phyloP scores from a whole-genome alignment of 768 basidiomycete species.

The Xerocomellus amylosporus region DNA sequence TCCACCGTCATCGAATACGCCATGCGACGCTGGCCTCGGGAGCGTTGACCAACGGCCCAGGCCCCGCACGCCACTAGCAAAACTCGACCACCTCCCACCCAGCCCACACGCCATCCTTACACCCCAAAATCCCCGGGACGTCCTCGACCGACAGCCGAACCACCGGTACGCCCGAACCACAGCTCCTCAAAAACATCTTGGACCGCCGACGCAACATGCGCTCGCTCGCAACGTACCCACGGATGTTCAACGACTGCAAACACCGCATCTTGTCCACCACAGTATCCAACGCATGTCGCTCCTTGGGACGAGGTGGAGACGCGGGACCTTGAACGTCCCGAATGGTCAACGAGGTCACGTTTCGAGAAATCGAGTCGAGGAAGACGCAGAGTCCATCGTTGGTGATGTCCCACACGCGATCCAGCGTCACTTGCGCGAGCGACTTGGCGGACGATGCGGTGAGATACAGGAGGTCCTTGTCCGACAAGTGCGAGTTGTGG shows the following conservation, averaged over 20 bases:
- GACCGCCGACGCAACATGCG: background rate
- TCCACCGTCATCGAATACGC: too few species aligned
- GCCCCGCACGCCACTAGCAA: too few species aligned
- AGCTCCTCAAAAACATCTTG: background rate
- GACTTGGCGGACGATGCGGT: background rate
- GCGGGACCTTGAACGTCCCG: background rate
- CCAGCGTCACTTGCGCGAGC: background rate
- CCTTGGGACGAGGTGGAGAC: too few species aligned
- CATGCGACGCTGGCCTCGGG: too few species aligned
- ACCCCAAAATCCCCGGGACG: background rate
- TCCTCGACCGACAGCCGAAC: too few species aligned
- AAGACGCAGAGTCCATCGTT: background rate
- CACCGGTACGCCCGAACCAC: background rate
- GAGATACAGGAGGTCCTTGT: conserved; percentile 1
- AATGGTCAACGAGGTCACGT: background rate
- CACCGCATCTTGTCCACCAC: conserved; percentile 1
- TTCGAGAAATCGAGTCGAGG: background rate
- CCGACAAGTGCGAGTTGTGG: background rate
- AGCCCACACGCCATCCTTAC: background rate
- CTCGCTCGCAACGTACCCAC: background rate
- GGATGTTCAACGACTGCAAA: background rate
- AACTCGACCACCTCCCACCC: background rate
- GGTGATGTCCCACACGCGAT: background rate
- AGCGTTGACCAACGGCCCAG: too few species aligned
- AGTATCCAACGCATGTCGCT: background rate